Evolutionary conservation across 352 stramenopile species (phyloP).

Genomic region (Globisporangium sylvaticum): DNA sequence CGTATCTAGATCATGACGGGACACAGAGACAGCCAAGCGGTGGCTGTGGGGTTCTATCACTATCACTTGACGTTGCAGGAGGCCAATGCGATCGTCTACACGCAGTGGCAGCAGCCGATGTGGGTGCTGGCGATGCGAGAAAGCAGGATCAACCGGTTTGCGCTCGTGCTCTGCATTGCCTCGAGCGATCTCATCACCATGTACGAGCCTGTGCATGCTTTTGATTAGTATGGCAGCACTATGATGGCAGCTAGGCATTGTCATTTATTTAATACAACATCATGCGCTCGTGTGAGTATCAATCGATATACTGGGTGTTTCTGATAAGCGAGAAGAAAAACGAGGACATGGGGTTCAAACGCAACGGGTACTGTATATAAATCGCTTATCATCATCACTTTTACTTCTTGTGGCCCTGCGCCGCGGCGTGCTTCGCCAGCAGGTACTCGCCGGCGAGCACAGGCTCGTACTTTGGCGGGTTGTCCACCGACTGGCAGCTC

Average conservation of each 20-base stretch:
- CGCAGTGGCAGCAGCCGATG: not conserved
- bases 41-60: not conserved
- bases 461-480: constrained; percentile 68
- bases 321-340: too few relatives aligned
- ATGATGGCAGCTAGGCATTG: too few relatives aligned
- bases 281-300: not conserved
- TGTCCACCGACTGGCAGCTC: constrained; percentile 47
- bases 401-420: constrained; percentile 24
- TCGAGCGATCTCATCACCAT: not conserved
- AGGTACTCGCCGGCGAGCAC: constrained; percentile 73
- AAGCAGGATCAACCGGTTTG: not conserved
- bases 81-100: not conserved
- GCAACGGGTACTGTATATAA: not conserved
- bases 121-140: constrained; percentile 2
- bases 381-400: not conserved
- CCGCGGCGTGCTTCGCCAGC: constrained; percentile 52
- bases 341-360: too few relatives aligned
- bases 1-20: not conserved
- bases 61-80: not conserved
- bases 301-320: not conserved
- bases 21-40: not conserved
- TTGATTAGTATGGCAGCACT: not conserved
- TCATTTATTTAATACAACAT: not conserved
- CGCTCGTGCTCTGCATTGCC: not conserved
- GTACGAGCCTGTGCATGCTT: not conserved